phyloP scores from a whole-genome alignment of 2,329 filamentous ascomycete genomes.

The Chalaropsis thielavioides region DNA sequence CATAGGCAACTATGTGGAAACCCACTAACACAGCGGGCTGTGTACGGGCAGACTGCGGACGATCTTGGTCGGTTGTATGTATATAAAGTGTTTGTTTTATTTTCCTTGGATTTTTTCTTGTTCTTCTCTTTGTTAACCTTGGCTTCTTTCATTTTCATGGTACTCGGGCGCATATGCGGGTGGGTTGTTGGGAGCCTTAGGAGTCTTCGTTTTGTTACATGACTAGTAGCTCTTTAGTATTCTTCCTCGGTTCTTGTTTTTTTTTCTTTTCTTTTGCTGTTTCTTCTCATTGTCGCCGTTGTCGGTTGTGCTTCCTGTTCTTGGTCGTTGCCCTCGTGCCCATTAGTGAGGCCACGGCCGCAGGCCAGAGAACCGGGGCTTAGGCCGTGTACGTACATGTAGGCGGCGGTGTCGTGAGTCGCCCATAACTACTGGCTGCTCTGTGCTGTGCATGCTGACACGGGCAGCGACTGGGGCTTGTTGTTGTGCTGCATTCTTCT shows the following conservation, averaged over 20 bases:
- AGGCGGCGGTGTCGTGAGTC: not conserved
- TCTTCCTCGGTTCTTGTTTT: not conserved
- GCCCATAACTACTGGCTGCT: not conserved
- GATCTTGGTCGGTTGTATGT: not conserved
- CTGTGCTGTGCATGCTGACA: not conserved
- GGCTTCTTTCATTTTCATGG: not conserved
- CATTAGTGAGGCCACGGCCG: not conserved
- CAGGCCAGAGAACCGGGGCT: not conserved
- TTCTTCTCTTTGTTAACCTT: not conserved
- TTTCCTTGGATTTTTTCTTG: not conserved
- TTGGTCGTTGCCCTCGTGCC: not conserved
- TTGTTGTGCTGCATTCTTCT: not conserved
- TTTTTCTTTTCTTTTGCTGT: not conserved
- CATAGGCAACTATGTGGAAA: conserved; percentile 8
- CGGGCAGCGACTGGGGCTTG: too few species aligned
- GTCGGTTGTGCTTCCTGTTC: not conserved
- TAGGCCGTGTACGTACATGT: not conserved
- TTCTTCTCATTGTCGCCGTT: not conserved
- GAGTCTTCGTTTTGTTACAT: conserved; percentile 4
- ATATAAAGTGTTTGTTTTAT: not conserved
- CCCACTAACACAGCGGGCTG: not conserved
- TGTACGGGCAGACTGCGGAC: not conserved
- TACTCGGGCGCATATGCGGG: conserved; percentile 7
- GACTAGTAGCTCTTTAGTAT: conserved; percentile 4
- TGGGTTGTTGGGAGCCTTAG: conserved; percentile 1